Evolutionary conservation across 345 rosid species (phyloP).

Genomic region (Aethionema arabicum): DNA sequence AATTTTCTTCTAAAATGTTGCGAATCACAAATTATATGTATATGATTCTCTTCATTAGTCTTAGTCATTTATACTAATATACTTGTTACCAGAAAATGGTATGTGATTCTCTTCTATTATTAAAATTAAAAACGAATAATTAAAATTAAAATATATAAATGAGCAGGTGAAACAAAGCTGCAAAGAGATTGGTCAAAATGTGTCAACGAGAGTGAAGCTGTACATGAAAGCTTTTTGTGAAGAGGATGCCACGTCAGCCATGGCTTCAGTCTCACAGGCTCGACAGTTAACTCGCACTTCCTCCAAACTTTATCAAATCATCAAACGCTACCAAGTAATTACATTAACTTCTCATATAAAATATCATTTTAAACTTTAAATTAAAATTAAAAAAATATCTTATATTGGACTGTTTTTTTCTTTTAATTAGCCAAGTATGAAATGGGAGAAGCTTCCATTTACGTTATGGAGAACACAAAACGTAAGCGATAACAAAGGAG

Average conservation of each 20-base stretch:
- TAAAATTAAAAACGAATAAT: background rate
- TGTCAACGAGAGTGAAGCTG: conserved; percentile 60
- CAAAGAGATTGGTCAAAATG: conserved; percentile 49
- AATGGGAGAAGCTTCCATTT: conserved; percentile 75
- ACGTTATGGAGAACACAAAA: conserved; percentile 44
- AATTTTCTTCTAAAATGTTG: conserved; percentile 29
- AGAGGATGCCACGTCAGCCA: conserved; percentile 47
- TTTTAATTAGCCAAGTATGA: conserved; percentile 60
- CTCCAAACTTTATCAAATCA: conserved; percentile 48
- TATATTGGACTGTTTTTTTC: conserved; percentile 14
- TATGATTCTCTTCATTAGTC: conserved; percentile 14
- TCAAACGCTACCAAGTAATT: conserved; percentile 58
- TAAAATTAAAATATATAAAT: background rate
- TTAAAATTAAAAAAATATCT: background rate
- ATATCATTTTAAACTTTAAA: background rate
- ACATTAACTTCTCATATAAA: background rate
- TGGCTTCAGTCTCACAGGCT: conserved; percentile 59
- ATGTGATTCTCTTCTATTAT: conserved; percentile 22
- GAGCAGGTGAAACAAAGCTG: conserved; percentile 59
- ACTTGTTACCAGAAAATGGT: conserved; percentile 9
- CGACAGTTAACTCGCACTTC: conserved; percentile 44
- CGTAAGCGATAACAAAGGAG: conserved; percentile 45
- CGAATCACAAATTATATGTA: conserved; percentile 30
- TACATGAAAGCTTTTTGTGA: conserved; percentile 59
- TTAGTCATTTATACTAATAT: too few relatives aligned